Percentiles rank a stretch among this genome's conserved stretches.
These are phyloP conservation scores for Leccinum colubrinum DNA, from an alignment of 1,284 basidiomycete genomes.

Conservation along the genomic window DNA sequence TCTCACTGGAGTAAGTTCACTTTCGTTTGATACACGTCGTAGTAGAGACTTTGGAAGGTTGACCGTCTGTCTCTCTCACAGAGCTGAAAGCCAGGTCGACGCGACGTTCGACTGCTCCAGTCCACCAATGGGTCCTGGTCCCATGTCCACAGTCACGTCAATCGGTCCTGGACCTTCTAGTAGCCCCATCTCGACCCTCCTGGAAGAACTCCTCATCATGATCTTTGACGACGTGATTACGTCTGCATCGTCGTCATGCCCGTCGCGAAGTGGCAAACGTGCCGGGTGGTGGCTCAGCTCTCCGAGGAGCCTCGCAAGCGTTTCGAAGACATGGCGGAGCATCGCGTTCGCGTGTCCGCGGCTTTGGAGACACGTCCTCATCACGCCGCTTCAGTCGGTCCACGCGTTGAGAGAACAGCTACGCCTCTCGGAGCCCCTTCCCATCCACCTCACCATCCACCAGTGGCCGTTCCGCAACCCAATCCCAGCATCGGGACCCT, in stretches of 20 bases:
- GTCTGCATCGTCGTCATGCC: constrained; percentile 6
- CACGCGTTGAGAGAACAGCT: constrained; percentile 18
- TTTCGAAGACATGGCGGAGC: constrained; percentile 16
- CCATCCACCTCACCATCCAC: constrained; percentile 16
- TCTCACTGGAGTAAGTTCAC: constrained; percentile 2
- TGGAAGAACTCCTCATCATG: constrained; percentile 22
- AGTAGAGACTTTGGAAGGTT: background rate
- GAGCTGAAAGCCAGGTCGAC: background rate
- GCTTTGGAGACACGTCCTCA: constrained; percentile 21
- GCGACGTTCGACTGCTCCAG: background rate
- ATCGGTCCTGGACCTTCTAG: background rate
- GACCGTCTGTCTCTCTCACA: background rate
- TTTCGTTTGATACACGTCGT: background rate
- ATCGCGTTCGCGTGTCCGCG: constrained; percentile 16
- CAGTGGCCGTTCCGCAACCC: constrained; percentile 21
- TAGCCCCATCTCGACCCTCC: constrained; percentile 14
- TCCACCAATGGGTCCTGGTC: background rate
- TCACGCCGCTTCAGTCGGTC: constrained; percentile 15
- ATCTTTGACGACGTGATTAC: constrained; percentile 20
- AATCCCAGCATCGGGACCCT: constrained; percentile 1
- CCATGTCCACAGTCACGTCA: too few relatives aligned
- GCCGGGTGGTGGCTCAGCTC: constrained; percentile 1
- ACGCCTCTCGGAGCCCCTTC: constrained; percentile 10
- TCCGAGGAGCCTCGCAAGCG: constrained; percentile 16
- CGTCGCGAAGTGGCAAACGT: background rate